Conservation (phyloP, 805 yeast species). For the Candida sonorensis region DNA sequence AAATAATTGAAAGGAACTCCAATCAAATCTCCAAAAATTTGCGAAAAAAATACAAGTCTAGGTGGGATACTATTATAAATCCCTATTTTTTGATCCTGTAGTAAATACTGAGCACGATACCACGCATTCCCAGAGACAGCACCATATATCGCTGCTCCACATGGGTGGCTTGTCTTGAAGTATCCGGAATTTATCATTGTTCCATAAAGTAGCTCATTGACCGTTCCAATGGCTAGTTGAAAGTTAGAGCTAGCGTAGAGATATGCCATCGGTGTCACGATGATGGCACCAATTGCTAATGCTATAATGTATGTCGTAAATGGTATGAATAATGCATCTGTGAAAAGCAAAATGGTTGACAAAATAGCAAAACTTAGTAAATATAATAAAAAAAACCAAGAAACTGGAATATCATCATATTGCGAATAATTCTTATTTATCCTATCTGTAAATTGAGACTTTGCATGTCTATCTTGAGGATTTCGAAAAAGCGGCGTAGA, state of each 20-base stretch:
- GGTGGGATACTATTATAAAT: conserved; percentile 51
- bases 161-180: conserved; percentile 33
- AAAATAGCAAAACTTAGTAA: conserved; percentile 29
- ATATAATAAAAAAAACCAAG: conserved; percentile 36
- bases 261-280: conserved; percentile 44
- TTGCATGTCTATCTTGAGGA: conserved; percentile 5
- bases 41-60: conserved; percentile 41
- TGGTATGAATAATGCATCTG: conserved; percentile 27
- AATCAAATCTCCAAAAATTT: conserved; percentile 43
- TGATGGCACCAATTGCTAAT: conserved; percentile 35
- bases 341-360: conserved; percentile 25
- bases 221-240: conserved; percentile 46
- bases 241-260: conserved; percentile 44
- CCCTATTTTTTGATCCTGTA: conserved; percentile 40
- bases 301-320: conserved; percentile 39
- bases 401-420: conserved; percentile 35
- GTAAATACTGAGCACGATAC: conserved; percentile 40
- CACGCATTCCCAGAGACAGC: conserved; percentile 49
- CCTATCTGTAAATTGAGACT: conserved; percentile 31
- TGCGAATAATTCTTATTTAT: conserved; percentile 33
- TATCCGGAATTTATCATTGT: conserved; percentile 32
- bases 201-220: conserved; percentile 44
- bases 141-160: conserved; percentile 42
- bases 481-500: too few relatives aligned
- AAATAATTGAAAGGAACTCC: conserved; percentile 48